Percentiles rank a stretch among this genome's conserved stretches.
phyloP scores from a whole-genome alignment of 78 protist genomes.

The Chrysochromulina tobinii region DNA sequence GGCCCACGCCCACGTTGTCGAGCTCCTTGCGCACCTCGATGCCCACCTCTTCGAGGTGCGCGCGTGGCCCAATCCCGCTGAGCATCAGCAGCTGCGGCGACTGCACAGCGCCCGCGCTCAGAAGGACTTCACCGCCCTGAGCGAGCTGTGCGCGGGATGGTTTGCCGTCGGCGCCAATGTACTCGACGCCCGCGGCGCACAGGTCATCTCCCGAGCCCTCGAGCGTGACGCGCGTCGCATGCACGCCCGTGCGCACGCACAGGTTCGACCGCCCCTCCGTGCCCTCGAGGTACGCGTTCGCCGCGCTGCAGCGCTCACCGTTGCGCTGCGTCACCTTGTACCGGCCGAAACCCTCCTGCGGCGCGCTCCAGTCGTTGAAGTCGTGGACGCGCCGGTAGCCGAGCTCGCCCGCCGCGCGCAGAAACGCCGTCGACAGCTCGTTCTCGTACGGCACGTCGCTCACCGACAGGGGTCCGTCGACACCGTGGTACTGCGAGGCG shows the following conservation, averaged over 20 bases:
- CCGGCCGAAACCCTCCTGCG: constrained; percentile 21
- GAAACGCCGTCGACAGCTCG: neutral
- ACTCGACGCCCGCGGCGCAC: neutral
- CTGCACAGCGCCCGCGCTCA: constrained; percentile 51
- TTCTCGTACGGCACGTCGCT: neutral
- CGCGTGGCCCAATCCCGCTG: constrained; percentile 58
- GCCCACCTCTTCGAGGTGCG: constrained; percentile 30
- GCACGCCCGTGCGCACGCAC: neutral
- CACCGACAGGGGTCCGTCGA: neutral
- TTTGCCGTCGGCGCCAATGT: neutral
- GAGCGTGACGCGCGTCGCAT: neutral
- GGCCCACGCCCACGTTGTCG: constrained; percentile 45
- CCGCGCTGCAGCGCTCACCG: neutral
- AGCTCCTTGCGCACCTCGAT: constrained; percentile 12
- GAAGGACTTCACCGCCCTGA: constrained; percentile 22
- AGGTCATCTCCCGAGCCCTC: neutral
- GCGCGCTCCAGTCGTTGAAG: constrained; percentile 24
- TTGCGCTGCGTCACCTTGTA: neutral
- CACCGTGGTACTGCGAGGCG: neutral
- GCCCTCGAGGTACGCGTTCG: neutral
- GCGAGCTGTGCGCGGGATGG: neutral
- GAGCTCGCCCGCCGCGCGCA: neutral
- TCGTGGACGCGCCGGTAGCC: neutral
- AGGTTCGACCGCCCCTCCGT: neutral
- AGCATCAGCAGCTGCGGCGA: constrained; percentile 56